Evolutionary conservation across 202 grass and related monocot genomes (phyloP).

Genomic region (Elaeis oleifera): DNA sequence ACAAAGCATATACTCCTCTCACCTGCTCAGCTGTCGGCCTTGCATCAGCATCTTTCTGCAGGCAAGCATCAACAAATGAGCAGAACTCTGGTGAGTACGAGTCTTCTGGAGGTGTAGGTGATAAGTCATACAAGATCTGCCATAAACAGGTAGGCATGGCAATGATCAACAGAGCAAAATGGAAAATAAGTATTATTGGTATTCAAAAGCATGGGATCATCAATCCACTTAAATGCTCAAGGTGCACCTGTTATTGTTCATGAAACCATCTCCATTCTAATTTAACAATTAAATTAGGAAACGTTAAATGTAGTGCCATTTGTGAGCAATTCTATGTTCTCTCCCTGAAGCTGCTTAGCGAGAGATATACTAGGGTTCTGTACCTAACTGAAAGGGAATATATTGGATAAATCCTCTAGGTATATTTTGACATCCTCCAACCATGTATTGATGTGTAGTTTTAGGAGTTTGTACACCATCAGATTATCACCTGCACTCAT

Average conservation of each 20-base stretch:
- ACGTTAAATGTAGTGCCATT: no score
- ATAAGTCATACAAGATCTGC: constrained; percentile 89
- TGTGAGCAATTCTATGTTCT: no score
- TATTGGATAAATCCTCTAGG: no score
- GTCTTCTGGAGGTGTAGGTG: constrained; percentile 62
- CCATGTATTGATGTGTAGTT: no score
- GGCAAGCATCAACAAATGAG: constrained; percentile 83
- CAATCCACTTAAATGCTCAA: not conserved
- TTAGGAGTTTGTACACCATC: no score
- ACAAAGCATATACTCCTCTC: constrained; percentile 18
- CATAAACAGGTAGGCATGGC: constrained; percentile 16
- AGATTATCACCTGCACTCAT: no score
- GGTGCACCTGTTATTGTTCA: not conserved
- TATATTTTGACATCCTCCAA: no score
- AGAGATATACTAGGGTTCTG: no score
- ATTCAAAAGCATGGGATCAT: not conserved
- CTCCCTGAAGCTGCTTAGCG: no score
- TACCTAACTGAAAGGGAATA: no score
- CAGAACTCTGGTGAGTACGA: constrained; percentile 70
- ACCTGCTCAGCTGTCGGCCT: constrained; percentile 78
- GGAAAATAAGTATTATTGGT: not conserved
- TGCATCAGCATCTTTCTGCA: constrained; percentile 72
- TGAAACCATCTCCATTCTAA: no score
- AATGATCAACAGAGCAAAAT: constrained; percentile 7
- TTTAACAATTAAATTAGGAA: no score